A percentile compares a stretch with the other conserved stretches of the same genome.
Evolutionary conservation across 2,329 filamentous ascomycete species (phyloP).

Genomic region (Curvularia sp.): DNA sequence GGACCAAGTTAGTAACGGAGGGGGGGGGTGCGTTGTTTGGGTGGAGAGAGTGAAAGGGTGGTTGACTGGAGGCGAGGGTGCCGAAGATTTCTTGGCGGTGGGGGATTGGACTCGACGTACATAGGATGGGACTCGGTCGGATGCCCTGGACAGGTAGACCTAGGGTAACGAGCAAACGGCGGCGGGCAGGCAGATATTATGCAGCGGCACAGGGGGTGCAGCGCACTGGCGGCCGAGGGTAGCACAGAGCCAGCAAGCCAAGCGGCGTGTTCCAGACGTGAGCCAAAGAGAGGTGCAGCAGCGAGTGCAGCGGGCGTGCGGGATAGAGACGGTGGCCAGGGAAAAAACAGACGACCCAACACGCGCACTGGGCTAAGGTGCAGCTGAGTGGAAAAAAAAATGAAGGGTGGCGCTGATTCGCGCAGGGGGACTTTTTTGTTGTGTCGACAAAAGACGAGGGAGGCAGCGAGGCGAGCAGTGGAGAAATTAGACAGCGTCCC

Average conservation of each 20-base stretch:
- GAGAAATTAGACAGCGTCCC: constrained; percentile 41
- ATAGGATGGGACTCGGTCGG: constrained; percentile 24
- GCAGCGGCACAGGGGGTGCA: constrained; percentile 42
- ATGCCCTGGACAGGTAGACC: constrained; percentile 42
- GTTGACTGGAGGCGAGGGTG: constrained; percentile 13
- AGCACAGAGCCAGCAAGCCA: constrained; percentile 34
- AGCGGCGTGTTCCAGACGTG: constrained; percentile 30
- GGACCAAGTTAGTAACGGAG: constrained; percentile 37
- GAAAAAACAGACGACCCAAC: constrained; percentile 25
- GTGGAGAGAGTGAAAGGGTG: constrained; percentile 9
- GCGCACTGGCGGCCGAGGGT: constrained; percentile 37
- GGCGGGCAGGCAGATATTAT: constrained; percentile 45
- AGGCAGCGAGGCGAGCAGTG: constrained; percentile 18
- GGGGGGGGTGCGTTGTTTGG: neutral
- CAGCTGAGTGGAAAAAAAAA: constrained; percentile 28
- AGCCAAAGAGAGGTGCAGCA: constrained; percentile 43
- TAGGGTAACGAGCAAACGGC: constrained; percentile 38
- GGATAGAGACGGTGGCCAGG: constrained; percentile 34
- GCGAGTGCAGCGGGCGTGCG: constrained; percentile 30
- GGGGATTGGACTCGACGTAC: constrained; percentile 32
- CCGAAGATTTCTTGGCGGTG: constrained; percentile 23
- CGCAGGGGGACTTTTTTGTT: constrained; percentile 18
- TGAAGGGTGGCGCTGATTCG: constrained; percentile 22
- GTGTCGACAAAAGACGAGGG: constrained; percentile 19
- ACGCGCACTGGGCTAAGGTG: constrained; percentile 35